Conservation (phyloP, 371 early-diverging fungal species). For the Rhizopus microsporus region DNA sequence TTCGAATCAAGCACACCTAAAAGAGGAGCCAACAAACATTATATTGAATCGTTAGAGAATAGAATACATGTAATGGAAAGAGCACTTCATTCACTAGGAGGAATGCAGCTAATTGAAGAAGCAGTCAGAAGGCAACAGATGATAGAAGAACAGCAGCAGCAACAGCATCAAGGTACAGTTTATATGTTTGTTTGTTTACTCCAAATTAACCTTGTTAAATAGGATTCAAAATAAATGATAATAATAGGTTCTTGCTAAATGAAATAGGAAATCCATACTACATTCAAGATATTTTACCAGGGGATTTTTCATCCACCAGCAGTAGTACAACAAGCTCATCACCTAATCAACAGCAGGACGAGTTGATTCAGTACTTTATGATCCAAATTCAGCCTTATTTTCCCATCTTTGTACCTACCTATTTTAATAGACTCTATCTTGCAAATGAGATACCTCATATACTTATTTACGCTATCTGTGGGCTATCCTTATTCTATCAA, state of each 20-base stretch:
- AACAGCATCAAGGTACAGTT: neutral
- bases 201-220: slow-evolving; percentile 2
- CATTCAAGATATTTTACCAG: slow-evolving; percentile 11
- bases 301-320: slow-evolving; percentile 14
- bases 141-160: slow-evolving; percentile 4
- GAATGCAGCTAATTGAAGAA: slow-evolving; percentile 25
- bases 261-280: slow-evolving; percentile 23
- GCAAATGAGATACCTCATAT: slow-evolving; percentile 20
- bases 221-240: neutral
- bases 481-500: slow-evolving; percentile 45
- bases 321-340: slow-evolving; percentile 1
- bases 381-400: slow-evolving; percentile 25
- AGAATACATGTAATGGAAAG: slow-evolving; percentile 27
- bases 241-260: slow-evolving; percentile 15
- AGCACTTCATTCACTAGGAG: slow-evolving; percentile 23
- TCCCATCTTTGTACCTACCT: slow-evolving; percentile 25
- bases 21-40: slow-evolving; percentile 29
- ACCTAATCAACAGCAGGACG: neutral
- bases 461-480: slow-evolving; percentile 56
- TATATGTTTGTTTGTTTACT: neutral
- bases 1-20: slow-evolving; percentile 32
- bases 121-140: slow-evolving; percentile 24
- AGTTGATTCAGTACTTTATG: slow-evolving; percentile 14
- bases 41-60: slow-evolving; percentile 29
- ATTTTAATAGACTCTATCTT: slow-evolving; percentile 19